Conservation (phyloP, 176 grass and related monocot species). For the Urochloa ruziziensis region DNA sequence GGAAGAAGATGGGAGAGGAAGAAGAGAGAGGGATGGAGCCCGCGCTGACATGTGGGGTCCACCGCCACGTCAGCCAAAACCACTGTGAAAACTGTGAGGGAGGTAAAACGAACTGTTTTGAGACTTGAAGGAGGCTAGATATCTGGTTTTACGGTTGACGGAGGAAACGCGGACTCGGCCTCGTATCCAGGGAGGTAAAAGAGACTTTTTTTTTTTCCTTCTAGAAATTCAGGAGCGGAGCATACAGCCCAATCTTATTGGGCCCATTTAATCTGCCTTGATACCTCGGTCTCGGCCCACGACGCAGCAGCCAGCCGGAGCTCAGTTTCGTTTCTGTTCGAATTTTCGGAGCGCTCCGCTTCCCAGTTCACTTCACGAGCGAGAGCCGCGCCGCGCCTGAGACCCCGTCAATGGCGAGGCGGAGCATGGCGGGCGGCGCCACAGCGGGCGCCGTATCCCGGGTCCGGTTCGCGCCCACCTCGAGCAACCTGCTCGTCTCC, state of each 20-base stretch:
- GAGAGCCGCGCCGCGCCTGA: background rate
- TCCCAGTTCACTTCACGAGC: background rate
- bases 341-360: background rate
- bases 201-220: too few relatives aligned
- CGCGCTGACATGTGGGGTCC: too few relatives aligned
- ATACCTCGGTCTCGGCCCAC: background rate
- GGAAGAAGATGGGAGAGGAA: too few relatives aligned
- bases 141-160: too few relatives aligned
- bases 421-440: slow-evolving; percentile 13
- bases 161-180: too few relatives aligned
- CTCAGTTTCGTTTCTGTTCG: background rate
- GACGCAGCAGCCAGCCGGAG: background rate
- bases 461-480: slow-evolving; percentile 58
- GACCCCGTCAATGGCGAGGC: slow-evolving; percentile 27
- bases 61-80: too few relatives aligned
- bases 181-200: too few relatives aligned
- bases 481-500: slow-evolving; percentile 61
- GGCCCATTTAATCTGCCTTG: background rate
- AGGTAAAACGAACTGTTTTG: too few relatives aligned
- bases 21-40: too few relatives aligned
- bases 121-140: too few relatives aligned
- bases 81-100: too few relatives aligned
- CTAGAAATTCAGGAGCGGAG: too few relatives aligned
- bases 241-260: background rate
- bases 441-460: slow-evolving; percentile 51